Base-by-base conservation (phyloP, 106 monocot genomes). In the Hemerocallis citrina region DNA sequence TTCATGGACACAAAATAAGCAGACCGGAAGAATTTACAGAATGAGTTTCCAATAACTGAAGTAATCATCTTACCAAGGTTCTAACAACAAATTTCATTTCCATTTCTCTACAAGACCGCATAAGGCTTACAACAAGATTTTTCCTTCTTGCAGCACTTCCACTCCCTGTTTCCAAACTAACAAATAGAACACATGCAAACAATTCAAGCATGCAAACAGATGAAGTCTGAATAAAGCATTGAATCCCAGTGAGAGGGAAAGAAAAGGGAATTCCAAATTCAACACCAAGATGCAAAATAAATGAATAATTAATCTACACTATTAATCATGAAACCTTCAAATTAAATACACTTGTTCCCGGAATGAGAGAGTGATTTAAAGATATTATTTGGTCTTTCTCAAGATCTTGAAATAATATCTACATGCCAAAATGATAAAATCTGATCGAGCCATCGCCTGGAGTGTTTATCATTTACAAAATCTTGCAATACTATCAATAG, bases 11-110 rank as follows among this genome's bases (percentile, higher is more conserved):
- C n/a, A n/a, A n/a, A n/a, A n/a, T n/a, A n/a, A n/a, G n/a, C n/a
- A n/a, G n/a, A n/a, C n/a, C n/a, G n/a, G n/a, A n/a, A n/a, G n/a
- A n/a, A n/a, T n/a, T n/a, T n/a, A n/a, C n/a, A n/a, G n/a, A n/a
- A n/a, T n/a, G n/a, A n/a, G n/a, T n/a, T 4, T 30, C 14, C n/a
- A 21, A 20, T 6, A 47, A 68, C 20, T 47, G 19, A 24, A 50
- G 48, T 7, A 67, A 29, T 56, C 58, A 9, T 36, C 79, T 85
- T 60, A 94, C 89, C 78, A 95, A 76, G 34, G 86, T 86, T 47
- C 95, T 75, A 64, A 95, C 83, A 63, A 86, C 73, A 77, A 89
- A 95, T 70, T 94, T 94, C 65, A 89, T 86, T 72, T 94, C 94
- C 75, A 75, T 86, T 82, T 89, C 94, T 83, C 94, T 85, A 68